Percentiles rank a stretch among this genome's conserved stretches.
Conservation (phyloP, 164 flowering plant genomes). For the Dillenia suffruticosa region DNA sequence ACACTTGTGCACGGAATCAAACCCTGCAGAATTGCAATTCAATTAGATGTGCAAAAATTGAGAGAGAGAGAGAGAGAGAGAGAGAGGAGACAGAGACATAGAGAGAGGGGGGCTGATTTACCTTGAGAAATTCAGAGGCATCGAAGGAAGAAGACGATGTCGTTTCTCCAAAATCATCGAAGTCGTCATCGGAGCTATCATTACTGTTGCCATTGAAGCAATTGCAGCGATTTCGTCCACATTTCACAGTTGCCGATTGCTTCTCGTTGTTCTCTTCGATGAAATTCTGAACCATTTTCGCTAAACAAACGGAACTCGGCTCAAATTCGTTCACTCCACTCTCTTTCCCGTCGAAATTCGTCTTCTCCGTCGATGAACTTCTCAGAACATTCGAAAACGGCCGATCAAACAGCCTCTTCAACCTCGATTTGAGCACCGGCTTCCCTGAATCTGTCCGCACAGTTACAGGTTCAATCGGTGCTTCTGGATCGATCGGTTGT, state of each 20-base stretch:
- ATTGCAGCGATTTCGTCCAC: conserved; percentile 76
- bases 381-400: conserved; percentile 57
- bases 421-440: conserved; percentile 67
- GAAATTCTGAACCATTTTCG: conserved; percentile 82
- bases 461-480: conserved; percentile 16
- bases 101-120: conserved; percentile 12
- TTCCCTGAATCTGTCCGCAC: conserved; percentile 37
- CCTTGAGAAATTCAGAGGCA: conserved; percentile 61
- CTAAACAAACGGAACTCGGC: conserved; percentile 87
- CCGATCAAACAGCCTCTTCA: conserved; percentile 77
- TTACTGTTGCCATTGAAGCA: conserved; percentile 75
- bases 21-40: conserved; percentile 14
- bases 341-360: conserved; percentile 25
- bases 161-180: conserved; percentile 45
- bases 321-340: conserved; percentile 45
- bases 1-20: conserved; percentile 23
- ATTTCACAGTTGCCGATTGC: conserved; percentile 35
- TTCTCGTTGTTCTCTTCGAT: conserved; percentile 69
- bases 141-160: conserved; percentile 32
- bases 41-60: neutral
- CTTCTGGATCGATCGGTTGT: conserved; percentile 60
- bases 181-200: conserved; percentile 76
- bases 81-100: neutral
- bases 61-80: neutral
- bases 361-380: conserved; percentile 47